These are phyloP conservation scores for Xerocomellus chrysenteron DNA, from an alignment of 768 basidiomycete species.

Conservation along the genomic window DNA sequence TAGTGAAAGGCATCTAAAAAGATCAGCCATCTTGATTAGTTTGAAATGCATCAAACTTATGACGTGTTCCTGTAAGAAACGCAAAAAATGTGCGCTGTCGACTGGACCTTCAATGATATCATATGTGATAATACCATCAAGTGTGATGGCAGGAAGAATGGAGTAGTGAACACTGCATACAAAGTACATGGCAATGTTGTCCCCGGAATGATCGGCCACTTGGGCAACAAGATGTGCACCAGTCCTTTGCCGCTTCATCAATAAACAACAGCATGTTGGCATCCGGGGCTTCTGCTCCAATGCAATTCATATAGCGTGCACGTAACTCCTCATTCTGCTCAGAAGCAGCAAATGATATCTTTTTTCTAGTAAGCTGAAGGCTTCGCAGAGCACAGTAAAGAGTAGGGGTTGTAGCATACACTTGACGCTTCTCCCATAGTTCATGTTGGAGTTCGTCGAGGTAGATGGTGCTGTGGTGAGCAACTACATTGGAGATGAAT, in stretches of 20 bases:
- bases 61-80: constrained; percentile 11
- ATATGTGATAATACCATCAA: not conserved
- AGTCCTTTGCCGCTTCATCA: constrained; percentile 18
- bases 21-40: too few relatives aligned
- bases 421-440: not conserved
- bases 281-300: constrained; percentile 9
- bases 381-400: not conserved
- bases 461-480: not conserved
- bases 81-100: constrained; percentile 2
- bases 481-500: not conserved
- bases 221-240: not conserved
- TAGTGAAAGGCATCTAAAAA: constrained; percentile 4
- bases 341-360: constrained; percentile 1
- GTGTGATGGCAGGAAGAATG: constrained; percentile 6
- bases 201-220: not conserved
- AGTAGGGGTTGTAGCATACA: not conserved
- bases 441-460: not conserved
- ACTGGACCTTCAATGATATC: constrained; percentile 20
- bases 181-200: constrained; percentile 9
- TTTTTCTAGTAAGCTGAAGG: constrained; percentile 6
- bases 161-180: constrained; percentile 6
- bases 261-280: constrained; percentile 24
- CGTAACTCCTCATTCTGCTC: constrained; percentile 9
- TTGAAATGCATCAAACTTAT: not conserved
- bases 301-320: constrained; percentile 9